A percentile compares a stretch with the other conserved stretches of the same genome.
phyloP scores from a whole-genome alignment of 2,329 filamentous ascomycete species.

The Penicillium sp. region DNA sequence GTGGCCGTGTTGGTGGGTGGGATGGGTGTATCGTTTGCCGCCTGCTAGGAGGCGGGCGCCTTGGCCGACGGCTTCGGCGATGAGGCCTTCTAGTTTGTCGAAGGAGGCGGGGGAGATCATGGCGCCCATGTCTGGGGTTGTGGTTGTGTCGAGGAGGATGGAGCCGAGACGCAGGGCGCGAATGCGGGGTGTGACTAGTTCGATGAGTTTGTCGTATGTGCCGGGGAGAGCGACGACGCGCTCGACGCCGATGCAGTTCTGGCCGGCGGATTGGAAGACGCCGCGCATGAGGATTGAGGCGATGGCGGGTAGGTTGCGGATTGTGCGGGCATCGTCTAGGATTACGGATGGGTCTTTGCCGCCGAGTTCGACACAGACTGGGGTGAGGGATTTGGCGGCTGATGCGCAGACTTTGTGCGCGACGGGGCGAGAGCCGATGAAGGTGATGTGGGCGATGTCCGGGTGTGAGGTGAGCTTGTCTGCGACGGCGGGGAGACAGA shows the following conservation, averaged over 20 bases:
- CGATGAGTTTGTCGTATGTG: slow-evolving; percentile 76
- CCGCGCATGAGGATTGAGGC: slow-evolving; percentile 86
- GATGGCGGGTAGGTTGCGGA: slow-evolving; percentile 69
- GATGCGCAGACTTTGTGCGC: slow-evolving; percentile 87
- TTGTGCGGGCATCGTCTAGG: slow-evolving; percentile 73
- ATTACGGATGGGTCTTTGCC: slow-evolving; percentile 94
- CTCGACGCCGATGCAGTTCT: slow-evolving; percentile 98
- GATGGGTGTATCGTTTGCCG: slow-evolving; percentile 74
- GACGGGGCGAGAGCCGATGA: slow-evolving; percentile 88
- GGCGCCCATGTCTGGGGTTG: slow-evolving; percentile 75
- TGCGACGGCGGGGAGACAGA: slow-evolving; percentile 87
- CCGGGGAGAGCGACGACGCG: slow-evolving; percentile 80
- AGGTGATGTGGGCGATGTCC: slow-evolving; percentile 85
- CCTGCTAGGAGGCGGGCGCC: slow-evolving; percentile 84
- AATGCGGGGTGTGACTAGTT: slow-evolving; percentile 75
- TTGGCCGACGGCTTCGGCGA: slow-evolving; percentile 75
- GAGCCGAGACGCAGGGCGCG: slow-evolving; percentile 76
- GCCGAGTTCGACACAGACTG: slow-evolving; percentile 87
- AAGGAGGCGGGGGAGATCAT: slow-evolving; percentile 84
- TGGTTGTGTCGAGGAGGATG: slow-evolving; percentile 58
- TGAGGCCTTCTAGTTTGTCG: slow-evolving; percentile 73
- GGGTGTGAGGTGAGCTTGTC: slow-evolving; percentile 83
- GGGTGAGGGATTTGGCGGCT: slow-evolving; percentile 84
- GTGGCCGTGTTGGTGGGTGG: slow-evolving; percentile 76
- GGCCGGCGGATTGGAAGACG: slow-evolving; percentile 91